These are phyloP conservation scores for Acephala macrosclerotiorum DNA, from an alignment of 2,329 filamentous ascomycete genomes.

Conservation along the genomic window DNA sequence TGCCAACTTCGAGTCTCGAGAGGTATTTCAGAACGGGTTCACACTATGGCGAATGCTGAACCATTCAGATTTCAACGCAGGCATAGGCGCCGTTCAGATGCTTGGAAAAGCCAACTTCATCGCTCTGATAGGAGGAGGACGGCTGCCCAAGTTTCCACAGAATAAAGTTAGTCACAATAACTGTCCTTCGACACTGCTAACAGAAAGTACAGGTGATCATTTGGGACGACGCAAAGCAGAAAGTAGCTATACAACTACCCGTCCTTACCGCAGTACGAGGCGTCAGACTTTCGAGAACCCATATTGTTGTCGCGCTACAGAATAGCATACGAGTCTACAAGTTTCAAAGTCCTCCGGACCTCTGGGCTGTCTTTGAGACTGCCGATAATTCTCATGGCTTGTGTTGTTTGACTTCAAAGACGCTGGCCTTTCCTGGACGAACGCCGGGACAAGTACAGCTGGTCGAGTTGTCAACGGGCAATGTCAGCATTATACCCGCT, in stretches of 20 bases:
- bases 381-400: constrained; percentile 84
- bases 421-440: constrained; percentile 86
- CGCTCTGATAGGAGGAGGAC: constrained; percentile 88
- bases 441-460: constrained; percentile 89
- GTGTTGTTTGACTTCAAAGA: constrained; percentile 76
- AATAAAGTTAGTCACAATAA: constrained; percentile 69
- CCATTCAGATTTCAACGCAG: constrained; percentile 75
- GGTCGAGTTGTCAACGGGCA: constrained; percentile 77
- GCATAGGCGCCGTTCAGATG: constrained; percentile 85
- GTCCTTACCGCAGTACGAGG: constrained; percentile 82
- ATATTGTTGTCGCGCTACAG: constrained; percentile 81
- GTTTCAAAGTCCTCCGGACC: constrained; percentile 75
- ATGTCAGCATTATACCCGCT: constrained; percentile 92
- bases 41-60: constrained; percentile 24
- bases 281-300: constrained; percentile 76
- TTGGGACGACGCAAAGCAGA: constrained; percentile 87
- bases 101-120: constrained; percentile 87
- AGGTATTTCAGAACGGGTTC: constrained; percentile 47
- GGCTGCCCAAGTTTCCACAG: constrained; percentile 82
- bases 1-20: constrained; percentile 72
- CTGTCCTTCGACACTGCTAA: constrained; percentile 22
- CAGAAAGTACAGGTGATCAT: constrained; percentile 69
- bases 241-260: constrained; percentile 77
- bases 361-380: constrained; percentile 82
- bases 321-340: constrained; percentile 84